Conservation (phyloP, 805 yeast species). For the Ogataea minuta region DNA sequence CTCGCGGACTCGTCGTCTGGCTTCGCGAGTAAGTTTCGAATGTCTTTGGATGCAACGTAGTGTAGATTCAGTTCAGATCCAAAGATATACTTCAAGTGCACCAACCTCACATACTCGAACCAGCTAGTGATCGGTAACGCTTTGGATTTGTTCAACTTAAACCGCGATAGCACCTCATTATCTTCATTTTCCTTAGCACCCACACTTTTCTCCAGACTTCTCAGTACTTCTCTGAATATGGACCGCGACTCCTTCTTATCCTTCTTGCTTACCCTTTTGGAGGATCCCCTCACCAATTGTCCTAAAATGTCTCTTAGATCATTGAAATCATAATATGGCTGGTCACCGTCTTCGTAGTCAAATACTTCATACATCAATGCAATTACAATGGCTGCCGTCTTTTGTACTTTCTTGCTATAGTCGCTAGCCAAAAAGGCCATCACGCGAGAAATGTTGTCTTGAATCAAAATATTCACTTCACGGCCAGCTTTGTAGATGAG, state of each 20-base stretch:
- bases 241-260: slow-evolving; percentile 61
- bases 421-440: slow-evolving; percentile 41
- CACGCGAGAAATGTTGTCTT: slow-evolving; percentile 40
- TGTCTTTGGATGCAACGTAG: slow-evolving; percentile 33
- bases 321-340: slow-evolving; percentile 55
- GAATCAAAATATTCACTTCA: slow-evolving; percentile 37
- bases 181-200: slow-evolving; percentile 10
- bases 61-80: slow-evolving; percentile 52
- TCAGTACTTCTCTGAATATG: slow-evolving; percentile 55
- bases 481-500: slow-evolving; percentile 40
- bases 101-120: slow-evolving; percentile 47
- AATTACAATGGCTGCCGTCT: slow-evolving; percentile 54
- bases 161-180: slow-evolving; percentile 27
- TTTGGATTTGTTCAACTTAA: slow-evolving; percentile 45
- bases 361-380: slow-evolving; percentile 57
- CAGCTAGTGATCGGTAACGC: slow-evolving; percentile 48
- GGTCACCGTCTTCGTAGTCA: slow-evolving; percentile 34
- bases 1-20: slow-evolving; percentile 16
- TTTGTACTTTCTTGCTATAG: slow-evolving; percentile 42
- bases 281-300: slow-evolving; percentile 47
- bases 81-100: slow-evolving; percentile 50
- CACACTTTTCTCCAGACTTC: slow-evolving; percentile 45
- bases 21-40: slow-evolving; percentile 23
- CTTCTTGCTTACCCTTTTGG: slow-evolving; percentile 58
- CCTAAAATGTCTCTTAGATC: slow-evolving; percentile 41